Base-by-base conservation (phyloP, 2,329 filamentous ascomycete genomes). In the Monilinia laxa region DNA sequence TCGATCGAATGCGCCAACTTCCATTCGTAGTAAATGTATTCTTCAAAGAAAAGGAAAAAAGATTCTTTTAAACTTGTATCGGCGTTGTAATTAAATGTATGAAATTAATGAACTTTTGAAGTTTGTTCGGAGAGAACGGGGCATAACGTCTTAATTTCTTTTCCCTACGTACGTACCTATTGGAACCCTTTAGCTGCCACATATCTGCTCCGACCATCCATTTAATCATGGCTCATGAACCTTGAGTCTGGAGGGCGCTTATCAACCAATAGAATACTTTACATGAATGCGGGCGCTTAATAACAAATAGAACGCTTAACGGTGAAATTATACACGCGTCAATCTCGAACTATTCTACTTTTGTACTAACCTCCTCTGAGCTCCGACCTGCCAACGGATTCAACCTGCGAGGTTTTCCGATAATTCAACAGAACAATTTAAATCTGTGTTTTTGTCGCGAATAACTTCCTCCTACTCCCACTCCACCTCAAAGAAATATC, bases 1-100 rank as follows among this genome's bases (percentile, higher is more conserved):
- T 59, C 71, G 73, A 68, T 71, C 67, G 63, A 65, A 67, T 69
- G 65, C 67, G 64, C 67, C 71, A 62, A 54, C 67, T 74, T 75
- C 73, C 73, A 74, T 75, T 68, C 72, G 72, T 68, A 18, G 57
- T 11, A 38, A 35, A 25, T 38, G 3, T 25, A 16, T 59, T 12
- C 23, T 59, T 57, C 9, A n/a, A 42, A 53, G 4, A 16, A 35
- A 63, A 31, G 35, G 40, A 54, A 10, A 42, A n/a, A 14, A n/a
- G 35, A 54, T 28, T 25, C 25, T 47, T 35, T 23, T 65, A 35
- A 14, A 38, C 23, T 31, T 45, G 40, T 35, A 42, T n/a, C 14
- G 16, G 47, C 14, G 25, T 54, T 5, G 31, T 10, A 45, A 45
- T 49, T 20, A 42, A 28, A 57, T 12, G 20, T 49, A 59, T 59